Conservation (phyloP, 352 stramenopile species). For the Pythium sp. region DNA sequence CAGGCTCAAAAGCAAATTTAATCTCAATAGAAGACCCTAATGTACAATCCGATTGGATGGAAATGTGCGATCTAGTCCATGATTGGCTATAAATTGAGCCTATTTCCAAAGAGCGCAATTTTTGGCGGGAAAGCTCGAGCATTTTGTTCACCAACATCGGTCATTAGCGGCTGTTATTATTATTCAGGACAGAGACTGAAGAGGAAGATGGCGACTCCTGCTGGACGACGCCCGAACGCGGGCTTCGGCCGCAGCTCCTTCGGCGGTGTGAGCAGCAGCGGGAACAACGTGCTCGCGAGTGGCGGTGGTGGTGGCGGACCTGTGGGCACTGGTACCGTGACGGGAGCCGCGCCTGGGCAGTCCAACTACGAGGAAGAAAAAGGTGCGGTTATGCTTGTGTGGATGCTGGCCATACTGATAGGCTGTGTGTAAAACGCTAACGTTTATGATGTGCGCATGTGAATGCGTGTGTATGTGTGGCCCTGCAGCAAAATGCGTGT, state of each 20-base stretch:
- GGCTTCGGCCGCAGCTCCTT: constrained; percentile 12
- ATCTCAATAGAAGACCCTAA: not conserved
- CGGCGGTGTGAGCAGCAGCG: constrained; percentile 9
- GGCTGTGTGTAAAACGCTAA: not conserved
- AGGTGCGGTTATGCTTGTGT: constrained; percentile 21
- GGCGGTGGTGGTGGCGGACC: not conserved
- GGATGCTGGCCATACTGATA: not conserved
- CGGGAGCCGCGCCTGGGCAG: constrained; percentile 13
- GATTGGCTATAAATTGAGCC: not conserved
- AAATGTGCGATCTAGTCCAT: not conserved
- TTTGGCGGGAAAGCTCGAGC: not conserved
- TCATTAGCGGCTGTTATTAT: not conserved
- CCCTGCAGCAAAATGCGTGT: constrained; percentile 62
- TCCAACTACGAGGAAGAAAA: constrained; percentile 56
- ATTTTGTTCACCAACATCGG: not conserved
- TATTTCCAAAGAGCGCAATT: not conserved
- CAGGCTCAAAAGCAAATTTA: not conserved
- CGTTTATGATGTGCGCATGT: not conserved
- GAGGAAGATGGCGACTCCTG: constrained; percentile 5
- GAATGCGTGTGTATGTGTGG: not conserved
- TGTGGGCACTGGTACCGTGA: not conserved
- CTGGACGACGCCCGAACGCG: constrained; percentile 11
- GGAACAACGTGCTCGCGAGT: constrained; percentile 15
- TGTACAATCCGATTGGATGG: not conserved
- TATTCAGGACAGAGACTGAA: not conserved